Evolutionary conservation across 768 basidiomycete genomes (phyloP).

Genomic region (Calvatia gigantea): DNA sequence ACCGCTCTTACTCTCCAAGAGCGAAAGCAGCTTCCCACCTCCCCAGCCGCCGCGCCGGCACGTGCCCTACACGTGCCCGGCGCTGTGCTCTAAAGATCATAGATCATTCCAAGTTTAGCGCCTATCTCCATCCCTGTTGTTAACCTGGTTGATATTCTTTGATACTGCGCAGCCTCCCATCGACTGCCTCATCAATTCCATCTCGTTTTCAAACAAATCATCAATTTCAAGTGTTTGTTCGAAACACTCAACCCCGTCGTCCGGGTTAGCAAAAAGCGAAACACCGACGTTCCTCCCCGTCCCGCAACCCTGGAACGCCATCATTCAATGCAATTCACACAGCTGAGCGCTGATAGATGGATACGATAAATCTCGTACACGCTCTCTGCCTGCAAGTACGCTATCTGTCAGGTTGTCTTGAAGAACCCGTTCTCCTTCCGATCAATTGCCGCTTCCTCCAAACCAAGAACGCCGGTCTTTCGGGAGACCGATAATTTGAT

Average conservation of each 20-base stretch:
- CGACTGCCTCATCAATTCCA: neutral
- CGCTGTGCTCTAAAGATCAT: conserved; percentile 10
- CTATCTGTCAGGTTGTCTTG: conserved; percentile 3
- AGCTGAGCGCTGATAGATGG: conserved; percentile 4
- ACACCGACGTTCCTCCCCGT: neutral
- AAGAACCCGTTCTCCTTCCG: conserved; percentile 6
- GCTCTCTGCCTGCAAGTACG: neutral
- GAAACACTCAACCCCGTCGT: neutral
- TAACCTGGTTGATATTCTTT: conserved; percentile 15
- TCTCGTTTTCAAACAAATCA: neutral
- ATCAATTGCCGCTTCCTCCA: conserved; percentile 9
- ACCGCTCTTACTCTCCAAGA: neutral
- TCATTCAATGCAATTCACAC: neutral
- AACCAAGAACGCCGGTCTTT: neutral
- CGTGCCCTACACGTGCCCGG: conserved; percentile 19
- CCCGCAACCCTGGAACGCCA: neutral
- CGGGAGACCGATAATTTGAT: neutral
- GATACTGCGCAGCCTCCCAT: conserved; percentile 14
- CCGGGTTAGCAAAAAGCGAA: neutral
- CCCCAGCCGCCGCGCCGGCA: conserved; percentile 5
- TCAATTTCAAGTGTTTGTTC: conserved; percentile 7
- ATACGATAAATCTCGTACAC: conserved; percentile 3
- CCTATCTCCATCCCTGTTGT: conserved; percentile 13
- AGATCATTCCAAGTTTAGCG: conserved; percentile 15
- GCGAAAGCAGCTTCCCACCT: neutral